A percentile compares a stretch with the other conserved stretches of the same genome.
These are phyloP conservation scores for Gynostemma pentaphyllum DNA, from an alignment of 306 rosid genomes.

Conservation along the genomic window DNA sequence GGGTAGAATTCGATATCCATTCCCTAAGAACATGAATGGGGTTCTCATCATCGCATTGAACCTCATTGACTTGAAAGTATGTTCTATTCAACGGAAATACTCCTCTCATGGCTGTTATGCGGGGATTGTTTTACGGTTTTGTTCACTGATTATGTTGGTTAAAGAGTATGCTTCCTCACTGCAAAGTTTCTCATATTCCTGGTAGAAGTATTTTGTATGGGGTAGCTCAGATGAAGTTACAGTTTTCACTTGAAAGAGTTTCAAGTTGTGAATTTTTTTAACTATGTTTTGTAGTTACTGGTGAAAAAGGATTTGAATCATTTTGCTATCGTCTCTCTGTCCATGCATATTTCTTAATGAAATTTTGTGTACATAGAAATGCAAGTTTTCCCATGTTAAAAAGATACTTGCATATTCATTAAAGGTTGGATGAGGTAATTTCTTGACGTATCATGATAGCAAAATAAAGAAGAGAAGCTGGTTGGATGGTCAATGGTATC, in stretches of 20 bases:
- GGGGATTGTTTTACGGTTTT: slow-evolving; percentile 12
- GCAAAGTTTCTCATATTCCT: background rate
- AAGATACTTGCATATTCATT: too few relatives aligned
- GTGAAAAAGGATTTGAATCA: slow-evolving; percentile 37
- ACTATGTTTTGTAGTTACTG: too few relatives aligned
- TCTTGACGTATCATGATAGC: too few relatives aligned
- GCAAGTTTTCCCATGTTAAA: background rate
- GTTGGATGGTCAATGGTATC: too few relatives aligned
- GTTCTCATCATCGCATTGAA: slow-evolving; percentile 24
- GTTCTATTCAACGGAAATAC: slow-evolving; percentile 67
- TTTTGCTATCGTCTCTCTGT: slow-evolving; percentile 27
- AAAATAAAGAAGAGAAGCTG: too few relatives aligned
- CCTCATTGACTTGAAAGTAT: slow-evolving; percentile 79
- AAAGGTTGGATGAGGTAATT: too few relatives aligned
- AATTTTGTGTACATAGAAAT: background rate
- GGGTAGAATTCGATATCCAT: slow-evolving; percentile 28
- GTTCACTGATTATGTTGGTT: background rate
- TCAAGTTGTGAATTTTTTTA: too few relatives aligned
- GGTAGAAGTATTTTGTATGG: background rate
- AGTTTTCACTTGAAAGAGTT: slow-evolving; percentile 6
- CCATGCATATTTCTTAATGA: background rate
- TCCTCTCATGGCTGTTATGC: slow-evolving; percentile 47
- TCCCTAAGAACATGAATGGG: slow-evolving; percentile 44
- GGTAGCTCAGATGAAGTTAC: background rate
- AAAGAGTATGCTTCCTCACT: background rate